Conservation (phyloP, 371 early-diverging fungal genomes). For the Smittium culicis region DNA sequence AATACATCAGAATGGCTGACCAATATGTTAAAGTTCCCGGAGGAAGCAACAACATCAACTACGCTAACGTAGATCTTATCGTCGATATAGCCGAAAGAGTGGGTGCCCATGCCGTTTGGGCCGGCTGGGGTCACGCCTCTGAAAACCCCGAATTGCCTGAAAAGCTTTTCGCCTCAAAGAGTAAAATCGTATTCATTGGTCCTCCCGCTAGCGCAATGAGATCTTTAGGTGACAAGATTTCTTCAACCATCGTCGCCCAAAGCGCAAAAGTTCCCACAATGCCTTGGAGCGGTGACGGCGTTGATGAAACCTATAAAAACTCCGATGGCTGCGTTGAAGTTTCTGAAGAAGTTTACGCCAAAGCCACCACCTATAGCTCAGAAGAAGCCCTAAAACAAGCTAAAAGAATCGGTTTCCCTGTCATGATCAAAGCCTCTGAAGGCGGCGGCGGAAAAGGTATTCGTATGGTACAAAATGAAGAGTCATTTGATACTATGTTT, state of each 20-base stretch:
- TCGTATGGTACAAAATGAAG: conserved; percentile 65
- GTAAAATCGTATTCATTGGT: conserved; percentile 88
- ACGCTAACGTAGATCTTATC: conserved; percentile 93
- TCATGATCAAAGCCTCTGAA: conserved; percentile 99
- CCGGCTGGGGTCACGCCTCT: conserved; percentile 97
- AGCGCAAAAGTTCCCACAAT: conserved; percentile 90
- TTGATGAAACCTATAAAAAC: conserved; percentile 51
- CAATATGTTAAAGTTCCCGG: conserved; percentile 95
- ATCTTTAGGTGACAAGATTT: conserved; percentile 96
- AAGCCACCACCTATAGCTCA: conserved; percentile 61
- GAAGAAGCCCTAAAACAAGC: conserved; percentile 69
- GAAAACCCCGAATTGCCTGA: conserved; percentile 95
- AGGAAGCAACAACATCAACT: conserved; percentile 94
- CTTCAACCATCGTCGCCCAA: conserved; percentile 95
- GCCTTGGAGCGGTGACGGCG: conserved; percentile 86
- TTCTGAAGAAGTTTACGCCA: conserved; percentile 58
- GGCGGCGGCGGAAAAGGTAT: conserved; percentile 99
- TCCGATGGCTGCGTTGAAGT: conserved; percentile 62
- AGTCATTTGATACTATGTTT: conserved; percentile 62
- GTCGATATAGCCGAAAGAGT: conserved; percentile 94
- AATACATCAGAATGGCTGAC: conserved; percentile 97
- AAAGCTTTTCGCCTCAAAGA: conserved; percentile 58
- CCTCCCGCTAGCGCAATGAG: conserved; percentile 98
- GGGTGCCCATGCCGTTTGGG: conserved; percentile 62
- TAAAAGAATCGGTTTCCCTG: conserved; percentile 81